Conservation (phyloP, 192 early-diverging fungal genomes). For the Chytriomyces confervae region DNA sequence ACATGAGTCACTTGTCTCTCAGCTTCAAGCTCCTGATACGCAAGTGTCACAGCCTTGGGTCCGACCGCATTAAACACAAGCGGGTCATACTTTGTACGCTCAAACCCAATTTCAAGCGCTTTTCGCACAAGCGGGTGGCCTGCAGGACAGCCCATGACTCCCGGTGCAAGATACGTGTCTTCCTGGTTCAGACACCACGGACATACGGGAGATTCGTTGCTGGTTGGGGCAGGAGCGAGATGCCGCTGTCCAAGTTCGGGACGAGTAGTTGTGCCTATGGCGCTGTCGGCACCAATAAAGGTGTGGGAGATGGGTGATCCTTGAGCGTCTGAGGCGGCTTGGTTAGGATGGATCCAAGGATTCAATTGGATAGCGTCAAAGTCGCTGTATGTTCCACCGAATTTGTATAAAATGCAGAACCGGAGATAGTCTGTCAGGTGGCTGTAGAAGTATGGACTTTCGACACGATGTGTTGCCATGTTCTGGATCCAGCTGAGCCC, state of each 20-base stretch:
- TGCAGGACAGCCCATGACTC: constrained; percentile 33
- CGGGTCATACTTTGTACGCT: constrained; percentile 27
- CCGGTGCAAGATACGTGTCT: constrained; percentile 44
- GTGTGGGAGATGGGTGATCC: neutral
- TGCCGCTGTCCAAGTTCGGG: neutral
- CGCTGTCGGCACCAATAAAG: neutral
- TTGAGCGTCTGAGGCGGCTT: neutral
- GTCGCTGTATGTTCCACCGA: constrained; percentile 42
- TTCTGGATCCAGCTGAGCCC: constrained; percentile 20
- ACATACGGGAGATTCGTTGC: neutral
- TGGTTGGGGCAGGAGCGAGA: neutral
- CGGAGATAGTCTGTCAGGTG: constrained; percentile 47
- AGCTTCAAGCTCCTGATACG: constrained; percentile 29
- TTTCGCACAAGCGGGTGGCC: constrained; percentile 27
- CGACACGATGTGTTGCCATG: constrained; percentile 3
- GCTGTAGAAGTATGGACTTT: constrained; percentile 40
- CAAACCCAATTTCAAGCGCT: constrained; percentile 42
- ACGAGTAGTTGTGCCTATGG: neutral
- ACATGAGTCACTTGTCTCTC: neutral
- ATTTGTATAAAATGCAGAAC: constrained; percentile 38
- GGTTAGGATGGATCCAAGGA: neutral
- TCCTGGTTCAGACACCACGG: constrained; percentile 35
- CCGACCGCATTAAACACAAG: constrained; percentile 46
- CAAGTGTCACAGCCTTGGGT: constrained; percentile 40
- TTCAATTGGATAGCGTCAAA: constrained; percentile 43